Evolutionary conservation across 2,329 filamentous ascomycete genomes (phyloP), one percentile per base, ranked within the genome.

Genomic region (Epichloe aotearoae): DNA sequence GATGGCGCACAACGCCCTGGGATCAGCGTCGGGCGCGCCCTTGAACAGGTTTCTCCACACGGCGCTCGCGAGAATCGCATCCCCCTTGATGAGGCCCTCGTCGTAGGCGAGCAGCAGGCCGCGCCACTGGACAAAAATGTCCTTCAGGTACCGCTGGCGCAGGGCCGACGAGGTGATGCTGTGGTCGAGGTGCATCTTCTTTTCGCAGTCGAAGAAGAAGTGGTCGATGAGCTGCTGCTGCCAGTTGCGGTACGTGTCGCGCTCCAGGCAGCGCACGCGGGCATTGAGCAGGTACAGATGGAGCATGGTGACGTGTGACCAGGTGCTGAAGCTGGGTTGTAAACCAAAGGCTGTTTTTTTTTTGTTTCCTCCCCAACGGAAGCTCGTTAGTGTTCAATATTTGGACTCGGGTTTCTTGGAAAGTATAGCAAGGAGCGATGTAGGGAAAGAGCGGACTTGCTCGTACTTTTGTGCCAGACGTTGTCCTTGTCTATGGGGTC

Each of bases 21-120:
- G 65, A 55, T 81, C 76, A 15, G 72, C 69, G 53, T 77, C 73
- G 30, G 73, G 69, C 46, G 69, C 66, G 20, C 80, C 88, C 70
- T 91, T 89, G 74, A 88, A 95, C 51, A 98, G 64, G 67, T 97
- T 97, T 61, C 93, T 78, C 93, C 93, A 98, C 46, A 98, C 74
- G 8, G 93, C 93, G 41, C 85, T 76, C 3, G 84, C 87, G 14
- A 93, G 74, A 51, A 87, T 79, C 14, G 86, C 83, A 64, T 94
- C 88, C 10, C 10, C 84, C 65, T 82, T 83, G 57, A 82, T 74
- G 43, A 94, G 64, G 0, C 86, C 88, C 70, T 93, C 87, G 64
- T 94, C 88, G 64, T 90, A 93, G 2, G 88, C 87, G 7, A 89
- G 76, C 20, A 95, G 74, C 50, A 90, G 73, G 33, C 90, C 93